These are phyloP conservation scores for Phaseolus lunatus DNA, from an alignment of 306 rosid species.

Conservation along the genomic window DNA sequence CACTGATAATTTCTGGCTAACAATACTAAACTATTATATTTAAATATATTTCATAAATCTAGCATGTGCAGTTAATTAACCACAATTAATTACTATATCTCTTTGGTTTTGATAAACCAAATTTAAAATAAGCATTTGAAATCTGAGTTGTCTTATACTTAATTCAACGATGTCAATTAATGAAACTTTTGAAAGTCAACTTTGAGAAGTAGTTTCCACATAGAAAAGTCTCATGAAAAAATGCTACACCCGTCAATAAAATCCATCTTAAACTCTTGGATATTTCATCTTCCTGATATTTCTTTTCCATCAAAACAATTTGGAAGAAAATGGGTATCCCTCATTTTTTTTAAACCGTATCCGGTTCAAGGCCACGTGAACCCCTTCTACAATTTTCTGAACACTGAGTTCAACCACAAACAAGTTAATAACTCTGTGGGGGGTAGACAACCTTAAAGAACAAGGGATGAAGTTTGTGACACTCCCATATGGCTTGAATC, in stretches of 20 bases:
- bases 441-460: slow-evolving; percentile 12
- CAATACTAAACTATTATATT: too few species aligned
- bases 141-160: background rate
- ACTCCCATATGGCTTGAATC: slow-evolving; percentile 49
- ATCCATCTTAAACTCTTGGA: background rate
- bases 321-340: slow-evolving; percentile 39
- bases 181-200: background rate
- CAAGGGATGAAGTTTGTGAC: slow-evolving; percentile 34
- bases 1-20: too few species aligned
- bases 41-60: too few species aligned
- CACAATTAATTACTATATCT: background rate
- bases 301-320: background rate
- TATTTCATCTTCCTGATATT: background rate
- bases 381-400: slow-evolving; percentile 49
- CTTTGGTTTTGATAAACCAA: background rate
- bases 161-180: background rate
- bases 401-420: slow-evolving; percentile 49
- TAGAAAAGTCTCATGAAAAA: background rate
- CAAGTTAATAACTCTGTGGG: background rate
- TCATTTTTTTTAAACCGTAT: slow-evolving; percentile 50
- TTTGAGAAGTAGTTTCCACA: background rate
- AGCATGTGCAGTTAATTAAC: background rate
- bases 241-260: background rate
- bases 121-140: background rate
- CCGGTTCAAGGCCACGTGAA: slow-evolving; percentile 62